Conservation (phyloP, 1,284 basidiomycete genomes). For the Cryptococcus deneoformans region DNA sequence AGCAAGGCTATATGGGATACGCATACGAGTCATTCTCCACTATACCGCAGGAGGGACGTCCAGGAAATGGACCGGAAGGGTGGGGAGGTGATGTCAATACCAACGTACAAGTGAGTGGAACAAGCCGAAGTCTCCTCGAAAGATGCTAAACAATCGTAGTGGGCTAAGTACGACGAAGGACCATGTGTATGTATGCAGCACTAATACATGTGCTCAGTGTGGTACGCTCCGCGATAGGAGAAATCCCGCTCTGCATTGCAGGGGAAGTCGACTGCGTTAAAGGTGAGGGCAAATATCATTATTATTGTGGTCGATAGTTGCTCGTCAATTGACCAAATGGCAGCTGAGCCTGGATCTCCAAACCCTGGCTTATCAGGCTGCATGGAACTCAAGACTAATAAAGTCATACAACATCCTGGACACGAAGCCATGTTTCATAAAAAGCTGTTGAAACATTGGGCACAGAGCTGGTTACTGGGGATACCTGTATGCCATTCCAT, state of each 20-base stretch:
- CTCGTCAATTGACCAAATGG: not conserved
- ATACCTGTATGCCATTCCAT: slow-evolving; percentile 63
- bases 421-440: slow-evolving; percentile 80
- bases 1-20: slow-evolving; percentile 47
- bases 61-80: slow-evolving; percentile 42
- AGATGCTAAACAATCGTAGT: slow-evolving; percentile 52
- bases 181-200: not conserved
- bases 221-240: slow-evolving; percentile 81
- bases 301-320: not conserved
- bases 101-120: slow-evolving; percentile 61
- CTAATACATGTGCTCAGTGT: slow-evolving; percentile 52
- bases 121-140: not conserved
- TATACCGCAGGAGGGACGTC: slow-evolving; percentile 9
- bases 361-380: slow-evolving; percentile 52
- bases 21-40: slow-evolving; percentile 47
- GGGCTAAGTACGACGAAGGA: slow-evolving; percentile 63
- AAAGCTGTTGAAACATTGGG: slow-evolving; percentile 92
- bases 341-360: slow-evolving; percentile 20
- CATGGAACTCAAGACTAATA: slow-evolving; percentile 91
- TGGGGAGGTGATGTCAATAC: slow-evolving; percentile 90
- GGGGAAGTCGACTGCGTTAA: slow-evolving; percentile 94
- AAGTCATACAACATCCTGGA: slow-evolving; percentile 64
- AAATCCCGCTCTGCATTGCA: slow-evolving; percentile 77
- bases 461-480: slow-evolving; percentile 90
- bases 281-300: slow-evolving; percentile 52